Percentiles rank a stretch among this genome's conserved stretches.
phyloP scores from a whole-genome alignment of 495 filamentous ascomycete genomes.

The Entonaema liquescens region DNA sequence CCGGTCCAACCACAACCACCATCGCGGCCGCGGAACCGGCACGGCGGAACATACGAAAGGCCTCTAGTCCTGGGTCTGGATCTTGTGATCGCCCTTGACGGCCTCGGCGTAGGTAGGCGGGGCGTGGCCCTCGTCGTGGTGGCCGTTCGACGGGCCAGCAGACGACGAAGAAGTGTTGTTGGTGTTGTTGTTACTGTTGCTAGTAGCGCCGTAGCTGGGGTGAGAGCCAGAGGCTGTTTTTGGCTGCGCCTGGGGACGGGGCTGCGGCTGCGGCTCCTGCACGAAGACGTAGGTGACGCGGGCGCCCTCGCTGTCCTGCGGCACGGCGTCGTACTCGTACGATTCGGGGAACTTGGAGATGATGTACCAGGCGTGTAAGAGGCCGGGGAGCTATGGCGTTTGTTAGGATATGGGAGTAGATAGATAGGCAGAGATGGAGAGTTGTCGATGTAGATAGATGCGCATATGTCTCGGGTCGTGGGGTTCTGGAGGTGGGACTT shows the following conservation, averaged over 20 bases:
- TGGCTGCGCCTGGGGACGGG: slow-evolving; percentile 36
- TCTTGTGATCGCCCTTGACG: slow-evolving; percentile 86
- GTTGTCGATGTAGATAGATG: background rate
- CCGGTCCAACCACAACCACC: background rate
- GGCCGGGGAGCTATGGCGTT: slow-evolving; percentile 73
- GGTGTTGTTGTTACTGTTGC: slow-evolving; percentile 44
- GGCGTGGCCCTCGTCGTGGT: slow-evolving; percentile 36
- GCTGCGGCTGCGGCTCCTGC: slow-evolving; percentile 39
- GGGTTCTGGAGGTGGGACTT: slow-evolving; percentile 38
- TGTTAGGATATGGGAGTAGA: slow-evolving; percentile 4
- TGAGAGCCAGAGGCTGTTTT: slow-evolving; percentile 44
- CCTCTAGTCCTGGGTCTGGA: slow-evolving; percentile 74
- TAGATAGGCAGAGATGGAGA: background rate
- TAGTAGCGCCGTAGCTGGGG: slow-evolving; percentile 52
- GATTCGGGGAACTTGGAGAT: slow-evolving; percentile 88
- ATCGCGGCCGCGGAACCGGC: background rate
- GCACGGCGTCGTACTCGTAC: slow-evolving; percentile 69
- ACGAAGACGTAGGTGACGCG: slow-evolving; percentile 78
- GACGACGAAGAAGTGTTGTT: slow-evolving; percentile 40
- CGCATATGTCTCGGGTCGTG: slow-evolving; percentile 12
- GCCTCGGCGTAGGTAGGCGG: slow-evolving; percentile 89
- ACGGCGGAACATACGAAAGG: background rate
- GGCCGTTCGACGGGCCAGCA: slow-evolving; percentile 24
- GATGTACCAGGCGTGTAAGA: slow-evolving; percentile 98
- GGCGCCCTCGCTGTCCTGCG: slow-evolving; percentile 61